Percentiles rank a stretch among this genome's conserved stretches.
These are phyloP conservation scores for Lomentospora prolificans DNA, from an alignment of 2,329 filamentous ascomycete species.

Conservation along the genomic window DNA sequence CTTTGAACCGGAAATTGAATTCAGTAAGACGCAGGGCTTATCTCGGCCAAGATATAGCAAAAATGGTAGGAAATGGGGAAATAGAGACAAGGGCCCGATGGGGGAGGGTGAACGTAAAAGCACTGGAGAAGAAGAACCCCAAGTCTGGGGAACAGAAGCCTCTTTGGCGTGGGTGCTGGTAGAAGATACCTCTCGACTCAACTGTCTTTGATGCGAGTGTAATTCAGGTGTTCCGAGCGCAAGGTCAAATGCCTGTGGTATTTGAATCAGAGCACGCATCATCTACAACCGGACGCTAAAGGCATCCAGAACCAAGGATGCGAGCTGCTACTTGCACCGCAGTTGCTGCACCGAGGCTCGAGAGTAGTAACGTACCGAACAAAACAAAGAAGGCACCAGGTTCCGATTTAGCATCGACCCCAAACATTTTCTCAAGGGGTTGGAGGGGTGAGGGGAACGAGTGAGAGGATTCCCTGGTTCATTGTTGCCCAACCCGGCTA, in stretches of 20 bases:
- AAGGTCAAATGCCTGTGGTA: too few species aligned
- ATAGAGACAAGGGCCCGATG: not conserved
- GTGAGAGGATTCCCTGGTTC: conserved; percentile 1
- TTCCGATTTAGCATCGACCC: not conserved
- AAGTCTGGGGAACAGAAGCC: conserved; percentile 7
- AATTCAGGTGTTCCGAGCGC: not conserved
- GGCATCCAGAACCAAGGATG: too few species aligned
- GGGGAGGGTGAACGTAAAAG: conserved; percentile 6
- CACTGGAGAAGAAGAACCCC: not conserved
- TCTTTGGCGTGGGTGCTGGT: not conserved
- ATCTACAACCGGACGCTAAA: not conserved
- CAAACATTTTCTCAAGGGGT: not conserved
- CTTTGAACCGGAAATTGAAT: not conserved
- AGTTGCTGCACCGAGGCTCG: not conserved
- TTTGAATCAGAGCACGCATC: too few species aligned
- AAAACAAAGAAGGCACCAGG: not conserved
- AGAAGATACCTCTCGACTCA: not conserved
- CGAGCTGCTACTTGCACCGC: too few species aligned
- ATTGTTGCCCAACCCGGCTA: conserved; percentile 7
- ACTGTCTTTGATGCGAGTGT: too few species aligned
- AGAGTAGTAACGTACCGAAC: not conserved
- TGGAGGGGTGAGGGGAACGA: not conserved
- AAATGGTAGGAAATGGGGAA: not conserved
- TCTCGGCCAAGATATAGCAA: not conserved
- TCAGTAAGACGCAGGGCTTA: not conserved